These are phyloP conservation scores for Trichomonas gallinae DNA, from an alignment of 208 protist species.

Conservation along the genomic window DNA sequence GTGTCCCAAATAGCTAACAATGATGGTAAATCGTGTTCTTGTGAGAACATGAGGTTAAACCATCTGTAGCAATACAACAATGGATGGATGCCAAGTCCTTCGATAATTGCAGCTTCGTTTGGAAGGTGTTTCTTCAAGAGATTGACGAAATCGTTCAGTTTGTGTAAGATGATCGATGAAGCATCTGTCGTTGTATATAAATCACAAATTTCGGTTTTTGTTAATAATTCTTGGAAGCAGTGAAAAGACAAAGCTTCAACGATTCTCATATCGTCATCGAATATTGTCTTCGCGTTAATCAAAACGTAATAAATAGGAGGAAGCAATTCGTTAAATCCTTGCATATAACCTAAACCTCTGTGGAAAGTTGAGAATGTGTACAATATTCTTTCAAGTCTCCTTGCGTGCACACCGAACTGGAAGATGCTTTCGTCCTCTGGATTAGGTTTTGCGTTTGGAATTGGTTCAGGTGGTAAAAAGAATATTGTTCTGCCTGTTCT, in stretches of 20 bases:
- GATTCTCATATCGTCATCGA: background rate
- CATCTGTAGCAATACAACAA: background rate
- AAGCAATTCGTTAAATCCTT: background rate
- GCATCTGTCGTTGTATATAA: background rate
- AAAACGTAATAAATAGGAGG: background rate
- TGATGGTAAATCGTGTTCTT: background rate
- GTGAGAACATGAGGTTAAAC: slow-evolving; percentile 11
- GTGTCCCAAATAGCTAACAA: background rate
- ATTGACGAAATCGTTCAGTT: background rate
- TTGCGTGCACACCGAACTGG: background rate
- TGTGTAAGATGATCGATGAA: background rate
- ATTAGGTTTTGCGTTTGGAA: background rate
- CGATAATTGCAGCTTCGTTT: background rate
- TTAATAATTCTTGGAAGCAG: background rate
- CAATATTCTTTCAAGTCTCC: background rate
- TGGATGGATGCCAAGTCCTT: background rate
- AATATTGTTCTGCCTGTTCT: background rate
- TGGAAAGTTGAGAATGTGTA: background rate
- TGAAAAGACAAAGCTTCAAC: background rate
- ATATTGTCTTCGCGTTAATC: background rate
- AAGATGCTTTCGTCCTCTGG: background rate
- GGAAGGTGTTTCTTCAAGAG: background rate
- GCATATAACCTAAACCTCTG: background rate
- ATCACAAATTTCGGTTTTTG: background rate
- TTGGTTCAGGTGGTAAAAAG: background rate